Base-by-base conservation (phyloP, 1,284 basidiomycete genomes). In the Rugiboletus extremiorientalis region DNA sequence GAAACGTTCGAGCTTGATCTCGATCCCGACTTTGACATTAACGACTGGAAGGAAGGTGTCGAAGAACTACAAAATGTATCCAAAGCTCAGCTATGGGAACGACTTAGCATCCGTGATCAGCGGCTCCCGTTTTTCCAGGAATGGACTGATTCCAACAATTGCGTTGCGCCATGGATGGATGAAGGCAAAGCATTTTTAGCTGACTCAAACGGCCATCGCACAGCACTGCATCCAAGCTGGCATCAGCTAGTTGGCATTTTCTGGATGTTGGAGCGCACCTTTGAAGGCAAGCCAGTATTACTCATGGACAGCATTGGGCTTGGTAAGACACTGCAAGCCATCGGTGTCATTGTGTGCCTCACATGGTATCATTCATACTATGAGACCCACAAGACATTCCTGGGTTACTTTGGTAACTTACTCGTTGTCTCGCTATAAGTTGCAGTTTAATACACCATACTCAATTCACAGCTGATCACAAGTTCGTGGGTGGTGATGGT, bases 241-340 rank as follows among this genome's bases (percentile, higher is more conserved):
- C 58, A 59, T 38, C 58, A 59, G 23, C 6, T 59, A 4, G 43
- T 59, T 1, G 55, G 55, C 2, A 57, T 59, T 5, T 57, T 20
- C n/a, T 18, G 41, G 0, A 53, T 53, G 33, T 20, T 59, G 6
- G 10, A 57, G 16, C 15, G 38, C 0, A 40, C 28, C 0, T 59
- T 59, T n/a, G 43, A 59, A 20, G 43, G 38, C 1, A 47, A 58
- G 16, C 51, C 55, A 0, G 30, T 58, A 8, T 15, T 59, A 0
- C 31, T 59, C 6, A 58, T 59, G 55, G 51, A 57, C 7, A 34
- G 58, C 1, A 48, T 59, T 1, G 47, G 55, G 0, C 43, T 59
- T 4, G 47, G 55, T 0, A 59, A 59, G 10, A 56, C 46, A 0
- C 1, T 58, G 7, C 43, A 59, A 6, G 58, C 28, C 0, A 0